phyloP scores from a whole-genome alignment of 768 basidiomycete genomes.

The Rhodotorula taiwanensis region DNA sequence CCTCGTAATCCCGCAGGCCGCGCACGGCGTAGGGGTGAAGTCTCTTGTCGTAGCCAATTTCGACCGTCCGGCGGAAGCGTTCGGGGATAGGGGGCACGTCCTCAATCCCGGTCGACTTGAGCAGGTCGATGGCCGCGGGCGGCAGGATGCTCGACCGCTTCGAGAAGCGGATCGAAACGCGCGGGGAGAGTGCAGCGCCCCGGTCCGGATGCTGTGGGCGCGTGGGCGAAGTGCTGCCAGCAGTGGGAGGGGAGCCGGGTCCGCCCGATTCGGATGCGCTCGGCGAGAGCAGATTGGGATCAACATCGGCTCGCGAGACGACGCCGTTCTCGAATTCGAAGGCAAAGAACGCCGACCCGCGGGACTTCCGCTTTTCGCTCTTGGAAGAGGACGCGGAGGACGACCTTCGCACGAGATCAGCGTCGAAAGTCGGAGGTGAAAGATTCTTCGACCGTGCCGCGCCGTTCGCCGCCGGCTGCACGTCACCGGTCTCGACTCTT shows the following conservation, averaged over 20 bases:
- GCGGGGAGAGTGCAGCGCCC: slow-evolving; percentile 30
- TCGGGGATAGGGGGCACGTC: slow-evolving; percentile 40
- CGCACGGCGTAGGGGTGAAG: slow-evolving; percentile 41
- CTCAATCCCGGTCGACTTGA: slow-evolving; percentile 32
- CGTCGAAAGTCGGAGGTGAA: too few species aligned
- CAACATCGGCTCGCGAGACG: slow-evolving; percentile 24
- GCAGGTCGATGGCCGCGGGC: slow-evolving; percentile 41
- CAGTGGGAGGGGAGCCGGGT: background rate
- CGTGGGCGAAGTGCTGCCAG: slow-evolving; percentile 16
- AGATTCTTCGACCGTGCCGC: too few species aligned
- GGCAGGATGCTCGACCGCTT: slow-evolving; percentile 43
- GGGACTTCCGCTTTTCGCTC: slow-evolving; percentile 8
- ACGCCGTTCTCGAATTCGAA: slow-evolving; percentile 33
- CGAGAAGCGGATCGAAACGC: slow-evolving; percentile 42
- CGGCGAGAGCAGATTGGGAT: slow-evolving; percentile 7
- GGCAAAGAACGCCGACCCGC: slow-evolving; percentile 31
- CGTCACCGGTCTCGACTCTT: slow-evolving; percentile 22
- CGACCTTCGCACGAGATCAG: too few species aligned
- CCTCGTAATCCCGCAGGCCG: slow-evolving; percentile 41
- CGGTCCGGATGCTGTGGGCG: slow-evolving; percentile 6
- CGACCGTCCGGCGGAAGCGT: slow-evolving; percentile 15
- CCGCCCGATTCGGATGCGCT: background rate
- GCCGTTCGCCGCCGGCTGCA: background rate
- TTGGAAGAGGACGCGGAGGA: background rate
- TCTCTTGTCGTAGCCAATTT: slow-evolving; percentile 36